A percentile compares a stretch with the other conserved stretches of the same genome.
Evolutionary conservation across 352 stramenopile species (phyloP).

Genomic region (Globisporangium iwayamae): DNA sequence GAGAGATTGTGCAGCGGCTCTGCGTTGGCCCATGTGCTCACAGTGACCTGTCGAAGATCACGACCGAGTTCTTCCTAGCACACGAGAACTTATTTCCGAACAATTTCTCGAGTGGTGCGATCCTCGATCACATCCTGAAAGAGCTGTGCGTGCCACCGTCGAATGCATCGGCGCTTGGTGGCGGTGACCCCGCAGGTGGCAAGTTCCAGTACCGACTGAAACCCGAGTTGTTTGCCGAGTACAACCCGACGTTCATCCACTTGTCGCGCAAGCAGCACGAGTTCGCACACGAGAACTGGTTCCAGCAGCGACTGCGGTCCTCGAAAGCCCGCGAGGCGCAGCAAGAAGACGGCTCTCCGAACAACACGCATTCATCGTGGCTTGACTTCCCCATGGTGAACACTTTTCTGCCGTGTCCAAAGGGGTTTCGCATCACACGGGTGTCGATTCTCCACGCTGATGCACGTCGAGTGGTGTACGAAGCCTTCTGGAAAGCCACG

Average conservation of each 20-base stretch:
- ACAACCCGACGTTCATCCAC: slow-evolving; percentile 85
- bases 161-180: slow-evolving; percentile 21
- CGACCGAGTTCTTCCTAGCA: slow-evolving; percentile 74
- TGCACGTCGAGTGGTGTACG: slow-evolving; percentile 58
- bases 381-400: slow-evolving; percentile 83
- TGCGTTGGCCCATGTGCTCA: slow-evolving; percentile 79
- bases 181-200: slow-evolving; percentile 31
- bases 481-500: slow-evolving; percentile 60
- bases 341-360: slow-evolving; percentile 44
- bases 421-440: slow-evolving; percentile 51
- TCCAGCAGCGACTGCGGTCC: slow-evolving; percentile 65
- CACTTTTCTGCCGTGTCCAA: slow-evolving; percentile 65
- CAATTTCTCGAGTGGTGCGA: slow-evolving; percentile 61
- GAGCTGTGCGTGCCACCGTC: slow-evolving; percentile 51
- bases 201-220: slow-evolving; percentile 85
- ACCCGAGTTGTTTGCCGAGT: slow-evolving; percentile 77
- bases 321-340: slow-evolving; percentile 71
- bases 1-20: slow-evolving; percentile 78
- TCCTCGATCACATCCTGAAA: slow-evolving; percentile 78
- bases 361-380: slow-evolving; percentile 75
- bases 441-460: slow-evolving; percentile 63
- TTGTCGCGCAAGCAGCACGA: slow-evolving; percentile 86
- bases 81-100: slow-evolving; percentile 73
- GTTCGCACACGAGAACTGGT: slow-evolving; percentile 85
- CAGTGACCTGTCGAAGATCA: slow-evolving; percentile 82